These are phyloP conservation scores for Durotheca rogersii DNA, from an alignment of 495 filamentous ascomycete genomes.

Conservation along the genomic window DNA sequence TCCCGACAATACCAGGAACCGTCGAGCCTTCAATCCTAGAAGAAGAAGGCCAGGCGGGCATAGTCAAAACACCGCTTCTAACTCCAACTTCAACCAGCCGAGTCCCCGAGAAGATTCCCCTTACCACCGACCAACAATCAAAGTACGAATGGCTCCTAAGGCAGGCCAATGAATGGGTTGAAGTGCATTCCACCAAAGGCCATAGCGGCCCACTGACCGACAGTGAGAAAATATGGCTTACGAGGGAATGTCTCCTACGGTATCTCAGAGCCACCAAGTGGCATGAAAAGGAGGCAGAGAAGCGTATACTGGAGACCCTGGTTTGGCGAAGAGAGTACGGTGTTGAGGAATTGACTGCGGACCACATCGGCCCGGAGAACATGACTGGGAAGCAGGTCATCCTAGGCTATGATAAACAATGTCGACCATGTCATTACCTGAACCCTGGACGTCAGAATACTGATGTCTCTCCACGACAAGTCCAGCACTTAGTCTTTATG, in stretches of 20 bases:
- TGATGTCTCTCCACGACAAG: constrained; percentile 80
- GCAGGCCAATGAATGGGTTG: constrained; percentile 65
- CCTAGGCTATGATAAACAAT: constrained; percentile 80
- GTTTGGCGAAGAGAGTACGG: constrained; percentile 90
- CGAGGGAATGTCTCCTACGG: constrained; percentile 85
- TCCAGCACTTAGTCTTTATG: constrained; percentile 95
- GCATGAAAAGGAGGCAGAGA: constrained; percentile 71
- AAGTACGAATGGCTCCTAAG: constrained; percentile 79
- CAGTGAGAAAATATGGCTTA: constrained; percentile 84
- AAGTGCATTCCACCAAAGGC: constrained; percentile 64
- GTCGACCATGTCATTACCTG: constrained; percentile 83
- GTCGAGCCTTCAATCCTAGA: constrained; percentile 37
- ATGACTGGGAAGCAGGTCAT: constrained; percentile 94
- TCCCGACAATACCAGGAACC: constrained; percentile 10
- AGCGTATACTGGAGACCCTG: constrained; percentile 74
- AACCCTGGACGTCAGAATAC: constrained; percentile 91
- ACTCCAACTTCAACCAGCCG: constrained; percentile 58
- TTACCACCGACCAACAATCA: constrained; percentile 74
- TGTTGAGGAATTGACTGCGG: constrained; percentile 67
- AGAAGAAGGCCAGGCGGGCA: constrained; percentile 42
- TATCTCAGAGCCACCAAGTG: constrained; percentile 94
- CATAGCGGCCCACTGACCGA: constrained; percentile 69
- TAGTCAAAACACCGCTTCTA: constrained; percentile 70
- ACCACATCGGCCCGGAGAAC: constrained; percentile 86
- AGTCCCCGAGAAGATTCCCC: constrained; percentile 51